These are phyloP conservation scores for Blastomyces emzantsi DNA, from an alignment of 2,329 filamentous ascomycete genomes.

Conservation along the genomic window DNA sequence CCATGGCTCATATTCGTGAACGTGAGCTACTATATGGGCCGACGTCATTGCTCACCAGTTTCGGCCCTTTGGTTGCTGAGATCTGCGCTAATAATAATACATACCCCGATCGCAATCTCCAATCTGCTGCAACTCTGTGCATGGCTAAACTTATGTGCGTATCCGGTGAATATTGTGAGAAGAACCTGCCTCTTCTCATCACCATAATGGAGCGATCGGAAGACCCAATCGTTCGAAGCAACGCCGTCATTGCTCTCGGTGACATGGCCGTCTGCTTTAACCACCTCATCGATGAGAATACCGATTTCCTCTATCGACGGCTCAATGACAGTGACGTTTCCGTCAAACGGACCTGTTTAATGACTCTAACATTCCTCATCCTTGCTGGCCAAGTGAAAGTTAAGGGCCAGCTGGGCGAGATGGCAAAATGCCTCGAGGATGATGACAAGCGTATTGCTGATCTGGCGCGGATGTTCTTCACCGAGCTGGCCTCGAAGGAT, in stretches of 20 bases:
- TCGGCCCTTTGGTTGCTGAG: slow-evolving; percentile 84
- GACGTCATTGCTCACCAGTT: slow-evolving; percentile 75
- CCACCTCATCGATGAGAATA: slow-evolving; percentile 97
- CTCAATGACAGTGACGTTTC: slow-evolving; percentile 80
- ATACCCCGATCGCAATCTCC: slow-evolving; percentile 80
- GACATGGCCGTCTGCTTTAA: slow-evolving; percentile 99
- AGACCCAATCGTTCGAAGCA: slow-evolving; percentile 86
- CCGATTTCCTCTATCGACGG: slow-evolving; percentile 90
- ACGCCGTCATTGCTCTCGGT: slow-evolving; percentile 91
- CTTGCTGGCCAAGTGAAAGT: slow-evolving; percentile 97
- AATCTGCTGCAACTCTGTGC: slow-evolving; percentile 87
- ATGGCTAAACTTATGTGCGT: slow-evolving; percentile 99
- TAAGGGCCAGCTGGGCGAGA: slow-evolving; percentile 95
- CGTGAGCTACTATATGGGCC: slow-evolving; percentile 75
- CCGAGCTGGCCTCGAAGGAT: slow-evolving; percentile 92
- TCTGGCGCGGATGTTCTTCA: slow-evolving; percentile 96
- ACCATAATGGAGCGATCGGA: slow-evolving; percentile 94
- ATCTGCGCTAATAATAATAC: slow-evolving; percentile 91
- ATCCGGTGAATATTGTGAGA: slow-evolving; percentile 90
- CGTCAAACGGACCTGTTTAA: slow-evolving; percentile 94
- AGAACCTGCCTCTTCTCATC: slow-evolving; percentile 84
- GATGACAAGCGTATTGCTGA: slow-evolving; percentile 91
- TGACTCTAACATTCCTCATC: slow-evolving; percentile 97
- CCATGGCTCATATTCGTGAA: slow-evolving; percentile 75
- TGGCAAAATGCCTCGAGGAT: slow-evolving; percentile 98